Percentiles rank a stretch among this genome's conserved stretches.
Conservation (phyloP, 2,329 filamentous ascomycete species). For the Cadophora sp. region DNA sequence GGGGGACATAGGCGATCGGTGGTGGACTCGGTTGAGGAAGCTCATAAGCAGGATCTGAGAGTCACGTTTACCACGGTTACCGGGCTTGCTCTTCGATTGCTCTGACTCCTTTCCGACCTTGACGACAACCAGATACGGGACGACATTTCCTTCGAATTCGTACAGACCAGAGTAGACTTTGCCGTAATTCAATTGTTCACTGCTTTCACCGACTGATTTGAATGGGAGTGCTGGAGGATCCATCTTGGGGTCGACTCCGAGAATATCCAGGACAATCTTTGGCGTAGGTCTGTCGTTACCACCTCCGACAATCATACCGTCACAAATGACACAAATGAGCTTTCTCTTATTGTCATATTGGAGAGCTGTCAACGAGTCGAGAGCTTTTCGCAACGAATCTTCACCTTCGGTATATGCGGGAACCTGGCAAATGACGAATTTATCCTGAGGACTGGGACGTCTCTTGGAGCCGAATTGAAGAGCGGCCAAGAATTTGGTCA, state of each 20-base stretch:
- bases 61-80: conserved; percentile 98
- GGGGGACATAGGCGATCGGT: conserved; percentile 91
- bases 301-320: conserved; percentile 94
- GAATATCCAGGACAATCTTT: conserved; percentile 96
- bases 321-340: conserved; percentile 93
- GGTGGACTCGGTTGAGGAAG: conserved; percentile 97
- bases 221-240: conserved; percentile 94
- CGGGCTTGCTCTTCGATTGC: conserved; percentile 87
- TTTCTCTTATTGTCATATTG: conserved; percentile 99
- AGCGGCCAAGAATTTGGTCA: conserved; percentile 89
- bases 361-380: conserved; percentile 92
- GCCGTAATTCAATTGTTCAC: conserved; percentile 94
- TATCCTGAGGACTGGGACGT: conserved; percentile 89
- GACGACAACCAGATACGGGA: conserved; percentile 93
- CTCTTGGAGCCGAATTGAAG: conserved; percentile 93
- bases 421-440: conserved; percentile 98
- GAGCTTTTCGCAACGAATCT: conserved; percentile 88
- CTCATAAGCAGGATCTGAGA: conserved; percentile 95
- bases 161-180: conserved; percentile 99
- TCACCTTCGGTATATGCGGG: conserved; percentile 98
- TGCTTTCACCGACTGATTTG: conserved; percentile 88
- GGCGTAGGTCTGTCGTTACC: conserved; percentile 97
- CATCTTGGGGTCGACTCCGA: conserved; percentile 95
- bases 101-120: conserved; percentile 98
- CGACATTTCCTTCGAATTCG: conserved; percentile 96